Evolutionary conservation across 2,329 filamentous ascomycete species (phyloP).

Genomic region (Aureobasidium musti): DNA sequence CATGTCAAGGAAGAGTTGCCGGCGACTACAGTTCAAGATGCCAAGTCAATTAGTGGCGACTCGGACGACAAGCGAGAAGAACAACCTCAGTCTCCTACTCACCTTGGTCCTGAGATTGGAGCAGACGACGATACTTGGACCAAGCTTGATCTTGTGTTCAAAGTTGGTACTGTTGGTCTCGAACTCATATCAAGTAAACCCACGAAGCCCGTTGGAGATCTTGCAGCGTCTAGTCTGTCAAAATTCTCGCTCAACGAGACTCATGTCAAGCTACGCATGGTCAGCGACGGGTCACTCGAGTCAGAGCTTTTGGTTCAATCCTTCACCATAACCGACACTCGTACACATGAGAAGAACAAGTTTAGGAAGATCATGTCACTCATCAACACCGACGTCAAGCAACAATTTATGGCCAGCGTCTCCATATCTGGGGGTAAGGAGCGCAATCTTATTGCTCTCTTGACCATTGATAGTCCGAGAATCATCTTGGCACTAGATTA

Average conservation of each 20-base stretch:
- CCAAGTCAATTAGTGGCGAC: constrained; percentile 52
- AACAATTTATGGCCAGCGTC: constrained; percentile 97
- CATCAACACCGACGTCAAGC: constrained; percentile 85
- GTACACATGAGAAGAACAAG: constrained; percentile 87
- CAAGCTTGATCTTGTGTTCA: constrained; percentile 88
- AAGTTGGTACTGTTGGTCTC: constrained; percentile 80
- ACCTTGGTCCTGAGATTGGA: constrained; percentile 65
- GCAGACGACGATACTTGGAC: constrained; percentile 76
- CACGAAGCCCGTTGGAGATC: constrained; percentile 73
- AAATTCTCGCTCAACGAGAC: constrained; percentile 94
- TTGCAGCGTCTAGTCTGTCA: constrained; percentile 80
- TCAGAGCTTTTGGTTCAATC: constrained; percentile 91
- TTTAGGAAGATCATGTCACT: constrained; percentile 98
- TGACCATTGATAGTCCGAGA: constrained; percentile 91
- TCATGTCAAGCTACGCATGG: constrained; percentile 85
- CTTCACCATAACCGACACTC: constrained; percentile 91
- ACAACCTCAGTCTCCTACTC: constrained; percentile 40
- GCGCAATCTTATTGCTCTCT: constrained; percentile 80
- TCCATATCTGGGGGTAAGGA: constrained; percentile 87
- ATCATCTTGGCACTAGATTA: constrained; percentile 97
- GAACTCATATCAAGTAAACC: constrained; percentile 80
- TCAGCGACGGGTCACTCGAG: constrained; percentile 87
- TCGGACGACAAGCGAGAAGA: constrained; percentile 34
- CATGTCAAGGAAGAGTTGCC: constrained; percentile 75
- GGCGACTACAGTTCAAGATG: constrained; percentile 53